These are phyloP conservation scores for Mycothermus thermophilus DNA, from an alignment of 495 filamentous ascomycete genomes.

Conservation along the genomic window DNA sequence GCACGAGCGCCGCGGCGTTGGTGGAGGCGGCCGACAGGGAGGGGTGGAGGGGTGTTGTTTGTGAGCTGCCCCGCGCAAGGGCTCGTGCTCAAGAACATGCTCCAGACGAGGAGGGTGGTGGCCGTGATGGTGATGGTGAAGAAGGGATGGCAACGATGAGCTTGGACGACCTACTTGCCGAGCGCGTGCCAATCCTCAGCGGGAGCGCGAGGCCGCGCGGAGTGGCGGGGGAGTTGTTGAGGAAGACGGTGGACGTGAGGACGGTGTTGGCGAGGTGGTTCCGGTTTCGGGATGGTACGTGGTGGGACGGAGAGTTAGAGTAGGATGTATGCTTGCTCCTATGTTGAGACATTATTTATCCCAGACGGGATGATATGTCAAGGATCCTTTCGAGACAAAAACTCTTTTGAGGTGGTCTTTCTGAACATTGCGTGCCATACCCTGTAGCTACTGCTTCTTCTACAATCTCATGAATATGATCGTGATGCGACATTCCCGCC, in stretches of 20 bases:
- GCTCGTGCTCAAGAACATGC: not conserved
- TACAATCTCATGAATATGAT: too few species aligned
- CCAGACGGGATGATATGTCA: too few species aligned
- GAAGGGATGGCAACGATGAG: too few species aligned
- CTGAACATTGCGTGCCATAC: too few species aligned
- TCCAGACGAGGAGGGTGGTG: constrained; percentile 28
- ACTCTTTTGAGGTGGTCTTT: not conserved
- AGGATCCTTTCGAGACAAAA: too few species aligned
- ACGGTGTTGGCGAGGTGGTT: constrained; percentile 63
- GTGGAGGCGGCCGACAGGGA: constrained; percentile 48
- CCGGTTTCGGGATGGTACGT: constrained; percentile 33
- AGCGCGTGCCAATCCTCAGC: constrained; percentile 49
- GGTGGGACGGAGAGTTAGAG: too few species aligned
- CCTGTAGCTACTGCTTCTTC: too few species aligned
- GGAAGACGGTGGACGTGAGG: constrained; percentile 51
- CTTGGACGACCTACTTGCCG: constrained; percentile 36
- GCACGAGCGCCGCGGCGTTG: constrained; percentile 49
- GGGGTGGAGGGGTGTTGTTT: constrained; percentile 20
- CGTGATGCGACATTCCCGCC: too few species aligned
- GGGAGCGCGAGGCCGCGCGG: constrained; percentile 36
- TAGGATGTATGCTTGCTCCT: too few species aligned
- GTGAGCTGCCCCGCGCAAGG: constrained; percentile 15
- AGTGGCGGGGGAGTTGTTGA: constrained; percentile 44
- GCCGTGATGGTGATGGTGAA: constrained; percentile 45
- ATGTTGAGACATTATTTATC: too few species aligned